Evolutionary conservation across 805 yeast species (phyloP), one percentile per base, ranked within the genome.

Genomic region (Clavispora fructus): DNA sequence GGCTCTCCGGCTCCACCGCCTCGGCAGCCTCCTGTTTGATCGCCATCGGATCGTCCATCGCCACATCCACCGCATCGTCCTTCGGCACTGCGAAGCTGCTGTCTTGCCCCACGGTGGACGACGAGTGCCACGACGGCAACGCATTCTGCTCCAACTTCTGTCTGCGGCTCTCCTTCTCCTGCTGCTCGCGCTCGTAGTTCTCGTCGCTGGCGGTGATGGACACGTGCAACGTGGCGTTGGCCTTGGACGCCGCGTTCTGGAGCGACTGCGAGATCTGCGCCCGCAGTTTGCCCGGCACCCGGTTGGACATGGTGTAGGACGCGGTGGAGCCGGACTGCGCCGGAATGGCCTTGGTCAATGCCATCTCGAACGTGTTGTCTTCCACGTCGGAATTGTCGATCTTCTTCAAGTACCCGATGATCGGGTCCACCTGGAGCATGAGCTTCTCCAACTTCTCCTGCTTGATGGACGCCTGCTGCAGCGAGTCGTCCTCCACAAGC

Each of bases 101-200:
- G 12, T 75, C 65, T 54, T 82, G 74, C 40, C 96, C 96, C 54
- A 92, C 92, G 0, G 99, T 91, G 60, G 92, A 82, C 55, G 85
- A 84, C 53, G 85, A 81, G 62, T 94, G 96, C 99, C 99, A 94
- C 27, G 94, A 84, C 7, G 99, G 99, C 54, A 94, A 74, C 4
- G 97, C 97, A 62, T 94, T 94, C 64, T 92, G 97, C 60, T 86
- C 84, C 64, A 91, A 74, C 54, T 79, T 75, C 64, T 77, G 83
- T 64, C 79, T 81, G 75, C 77, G 82, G 71, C 73, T 82, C 63
- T 86, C 85, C 60, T 79, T 71, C 55, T 82, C 82, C 60, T 73
- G 77, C 56, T 77, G 76, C 65, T 83, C 90, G 55, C 80, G 77
- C 60, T 77, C 82, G 54, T 77, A 75, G 50, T 81, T 80, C 58